A percentile compares a stretch with the other conserved stretches of the same genome.
phyloP scores from a whole-genome alignment of 2,329 filamentous ascomycete species.

The Microascus cirrosus region DNA sequence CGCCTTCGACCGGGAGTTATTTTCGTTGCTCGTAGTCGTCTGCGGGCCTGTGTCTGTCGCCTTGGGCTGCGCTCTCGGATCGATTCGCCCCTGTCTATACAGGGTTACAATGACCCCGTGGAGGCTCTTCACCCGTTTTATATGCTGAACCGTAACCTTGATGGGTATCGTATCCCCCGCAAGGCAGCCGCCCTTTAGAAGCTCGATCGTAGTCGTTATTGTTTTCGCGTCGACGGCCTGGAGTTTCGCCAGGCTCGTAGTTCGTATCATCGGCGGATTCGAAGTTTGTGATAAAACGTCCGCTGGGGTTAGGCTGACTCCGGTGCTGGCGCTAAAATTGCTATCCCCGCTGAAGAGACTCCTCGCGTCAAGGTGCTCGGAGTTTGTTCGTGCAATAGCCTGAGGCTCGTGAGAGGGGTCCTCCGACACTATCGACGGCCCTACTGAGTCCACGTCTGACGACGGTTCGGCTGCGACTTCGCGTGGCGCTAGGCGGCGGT shows the following conservation, averaged over 20 bases:
- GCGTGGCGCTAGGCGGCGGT: not conserved
- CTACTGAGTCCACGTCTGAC: conserved; percentile 26
- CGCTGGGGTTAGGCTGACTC: conserved; percentile 40
- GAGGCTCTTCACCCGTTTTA: conserved; percentile 79
- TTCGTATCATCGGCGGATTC: not conserved
- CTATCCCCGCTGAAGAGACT: conserved; percentile 66
- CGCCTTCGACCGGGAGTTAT: conserved; percentile 44
- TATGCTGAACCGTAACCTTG: conserved; percentile 74
- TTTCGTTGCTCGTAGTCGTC: not conserved
- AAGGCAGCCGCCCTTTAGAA: conserved; percentile 72
- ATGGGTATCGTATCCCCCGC: conserved; percentile 76
- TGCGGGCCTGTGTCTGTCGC: not conserved
- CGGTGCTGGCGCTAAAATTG: conserved; percentile 54
- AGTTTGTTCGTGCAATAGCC: not conserved
- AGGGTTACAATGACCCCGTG: conserved; percentile 88
- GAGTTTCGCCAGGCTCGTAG: conserved; percentile 17
- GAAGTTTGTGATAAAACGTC: conserved; percentile 3
- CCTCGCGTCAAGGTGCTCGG: conserved; percentile 37
- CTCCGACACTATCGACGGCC: conserved; percentile 26
- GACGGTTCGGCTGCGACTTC: conserved; percentile 12
- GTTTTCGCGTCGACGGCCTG: conserved; percentile 53
- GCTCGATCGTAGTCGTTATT: conserved; percentile 77
- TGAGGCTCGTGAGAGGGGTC: conserved; percentile 16
- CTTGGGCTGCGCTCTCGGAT: conserved; percentile 29
- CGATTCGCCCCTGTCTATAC: conserved; percentile 82